Base-by-base conservation (phyloP, 768 basidiomycete genomes). In the Suillus subluteus region DNA sequence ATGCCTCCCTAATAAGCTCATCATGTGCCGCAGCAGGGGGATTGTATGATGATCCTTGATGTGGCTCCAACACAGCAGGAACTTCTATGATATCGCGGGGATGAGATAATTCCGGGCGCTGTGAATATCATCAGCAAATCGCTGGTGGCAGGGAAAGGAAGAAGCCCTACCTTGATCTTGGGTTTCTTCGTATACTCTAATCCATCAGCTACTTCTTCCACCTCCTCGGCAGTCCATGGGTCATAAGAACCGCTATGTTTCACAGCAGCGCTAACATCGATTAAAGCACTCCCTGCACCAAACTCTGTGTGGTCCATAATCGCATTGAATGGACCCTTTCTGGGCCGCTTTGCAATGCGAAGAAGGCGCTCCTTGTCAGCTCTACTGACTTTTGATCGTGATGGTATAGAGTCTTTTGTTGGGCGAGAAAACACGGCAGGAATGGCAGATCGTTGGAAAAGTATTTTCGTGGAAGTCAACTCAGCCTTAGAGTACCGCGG, bases 41-140 rank as follows among this genome's bases (percentile, higher is more conserved):
- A 74, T 98, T 98, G 75, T 98, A 98, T 21, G 94, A 96, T 4
- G 90, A 86, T 23, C 96, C 96, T 40, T 87, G 87, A 69, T 93
- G 92, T 0, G 96, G 96, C 4, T 88, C 79, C 1, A 80, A 71
- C 0, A 95, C 85, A 1, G 93, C 90, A 1, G 90, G 87, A 0
- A 91, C 69, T 11, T 84, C 81, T 66, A 94, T 94, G 26, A 76
- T 65, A 26, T 85, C 72, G 48, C 86, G 83, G 0, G 84, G 83
- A 63, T 84, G 82, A 12, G 74, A 73, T 4, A 81, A 75, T 0
- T 79, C 70, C 7, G 90, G 89, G 52, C 84, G 79, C 88, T 90
- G 66, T 30, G 26, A 43, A 12, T 55, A 12, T 12, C 26, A 66
- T 58, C 38, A 70, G 55, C 30, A 5, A 52, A 16, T 35, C 30